Evolutionary conservation across 2,329 filamentous ascomycete species (phyloP).

Genomic region (Cordyceps pruinosa): DNA sequence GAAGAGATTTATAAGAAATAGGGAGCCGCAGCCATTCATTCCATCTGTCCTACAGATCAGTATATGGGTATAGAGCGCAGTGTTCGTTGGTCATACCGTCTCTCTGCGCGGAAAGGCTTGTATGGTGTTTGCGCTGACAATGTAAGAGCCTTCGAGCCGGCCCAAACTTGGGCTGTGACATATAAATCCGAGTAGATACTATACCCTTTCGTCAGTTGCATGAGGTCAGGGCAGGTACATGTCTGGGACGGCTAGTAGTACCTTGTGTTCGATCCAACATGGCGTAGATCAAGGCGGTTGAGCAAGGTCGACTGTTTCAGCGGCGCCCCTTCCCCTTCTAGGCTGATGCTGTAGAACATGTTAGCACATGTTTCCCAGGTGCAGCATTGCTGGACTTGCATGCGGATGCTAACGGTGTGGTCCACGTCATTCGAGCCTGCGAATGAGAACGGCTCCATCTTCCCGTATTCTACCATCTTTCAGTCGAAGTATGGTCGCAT

Average conservation of each 20-base stretch:
- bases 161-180: constrained; percentile 88
- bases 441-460: constrained; percentile 95
- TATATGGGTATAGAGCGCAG: neutral
- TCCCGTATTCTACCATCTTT: constrained; percentile 33
- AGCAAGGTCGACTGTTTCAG: constrained; percentile 61
- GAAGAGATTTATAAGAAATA: constrained; percentile 74
- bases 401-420: constrained; percentile 61
- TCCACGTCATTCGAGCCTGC: constrained; percentile 80
- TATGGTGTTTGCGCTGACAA: constrained; percentile 90
- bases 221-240: neutral
- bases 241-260: too few species aligned
- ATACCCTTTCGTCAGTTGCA: constrained; percentile 14
- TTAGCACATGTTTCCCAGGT: neutral
- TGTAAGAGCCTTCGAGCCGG: constrained; percentile 88
- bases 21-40: constrained; percentile 94
- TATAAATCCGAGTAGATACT: constrained; percentile 84
- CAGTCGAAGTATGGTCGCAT: neutral
- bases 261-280: constrained; percentile 81
- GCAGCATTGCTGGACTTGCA: constrained; percentile 36
- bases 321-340: constrained; percentile 38
- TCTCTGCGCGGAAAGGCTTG: constrained; percentile 74
- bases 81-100: constrained; percentile 39
- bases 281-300: constrained; percentile 69
- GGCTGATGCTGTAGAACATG: constrained; percentile 35
- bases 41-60: constrained; percentile 51